Base-by-base conservation (phyloP, 169 alveolate species). In the Eimeria acervulina region DNA sequence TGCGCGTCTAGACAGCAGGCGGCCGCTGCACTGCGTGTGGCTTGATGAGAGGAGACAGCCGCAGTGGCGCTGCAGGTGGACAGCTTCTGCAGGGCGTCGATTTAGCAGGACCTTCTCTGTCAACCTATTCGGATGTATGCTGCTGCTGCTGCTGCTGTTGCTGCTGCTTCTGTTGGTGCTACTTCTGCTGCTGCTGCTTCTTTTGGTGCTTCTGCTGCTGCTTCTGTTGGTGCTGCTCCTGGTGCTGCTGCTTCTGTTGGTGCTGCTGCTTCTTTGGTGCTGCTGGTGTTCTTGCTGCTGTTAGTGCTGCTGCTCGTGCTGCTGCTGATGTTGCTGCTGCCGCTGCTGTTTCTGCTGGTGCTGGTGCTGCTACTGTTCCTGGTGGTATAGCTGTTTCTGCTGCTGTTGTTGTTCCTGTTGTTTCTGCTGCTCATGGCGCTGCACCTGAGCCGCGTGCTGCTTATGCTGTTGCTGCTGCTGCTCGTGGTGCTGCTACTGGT, bases 21-120 rank as follows among this genome's bases (percentile, higher is more conserved):
- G 84, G 84, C 84, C 84, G 10, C 84, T 72, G 42, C 84, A 72
- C 84, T 72, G 84, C 84, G 84, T 72, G 84, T 72, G 84, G 84
- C 84, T 72, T 1, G 84, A 72, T 31, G 84, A 72, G 84, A 40
- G 84, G 84, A 31, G 84, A 31, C 84, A 72, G 84, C 84, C 84
- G 42, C 84, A 72, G 84, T 72, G 84, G 84, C 84, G 84, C 47
- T 72, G 84, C 4, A 31, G 84, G 42, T 72, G 84, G 84, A 72
- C 84, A 28, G 84, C 84, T 44, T 72, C 84, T 28, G 84, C 84
- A n/a, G 84, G 84, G 7, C 84, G 84, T 23, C 84, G 84, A 8
- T 72, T 72, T 72, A 72, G 84, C 47, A 31, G 84, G n/a, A 72
- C 84, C 15, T 72, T 72, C 28, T 72, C 84, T 28, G 55, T 47